Evolutionary conservation across 805 yeast species (phyloP), one percentile per base, ranked within the genome.

Genomic region (Torulaspora delbrueckii): DNA sequence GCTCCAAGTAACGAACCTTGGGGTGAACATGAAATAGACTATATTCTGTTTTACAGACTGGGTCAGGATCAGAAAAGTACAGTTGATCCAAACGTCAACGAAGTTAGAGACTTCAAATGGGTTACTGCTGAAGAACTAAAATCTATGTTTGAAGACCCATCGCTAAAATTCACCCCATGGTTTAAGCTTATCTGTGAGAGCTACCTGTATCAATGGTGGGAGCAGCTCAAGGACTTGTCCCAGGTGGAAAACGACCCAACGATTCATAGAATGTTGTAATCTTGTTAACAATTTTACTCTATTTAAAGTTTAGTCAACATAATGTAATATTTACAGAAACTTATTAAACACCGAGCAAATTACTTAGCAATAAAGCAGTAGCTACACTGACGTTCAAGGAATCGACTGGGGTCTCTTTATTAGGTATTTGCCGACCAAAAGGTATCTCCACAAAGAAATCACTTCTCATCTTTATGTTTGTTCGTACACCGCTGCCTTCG

Each of bases 11-110:
- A 79, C 55, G 86, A 82, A 18, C 76, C 77, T 44, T 91, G 98
- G 98, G 98, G 98, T 37, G 99, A 91, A 65, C 99, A 91, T 61
- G 99, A 91, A 69, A 84, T 93, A 54, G 99, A 93, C 68, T 93
- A 93, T 67, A 93, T 93, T 54, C 74, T 93, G 59, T 81, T 93
- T 48, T 82, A 84, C 58, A 77, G 73, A 57, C 70, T 89, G 16
- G 66, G 69, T 44, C 72, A 78, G 34, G 63, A 68, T 39, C 56
- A 71, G 16, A 63, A 71, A 43, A 75, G 82, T 13, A 63, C 65
- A 4, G 67, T 81, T 37, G 60, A 68, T 9, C 78, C 84, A 34
- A 83, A 84, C 56, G 77, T 81, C 24, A 93, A 90, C 62, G 99
- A 93, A 66, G 96, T 91, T 40, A 81, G 81, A 61, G 96, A 85